Conservation (phyloP, 768 basidiomycete genomes). For the Pleurotus djamor region DNA sequence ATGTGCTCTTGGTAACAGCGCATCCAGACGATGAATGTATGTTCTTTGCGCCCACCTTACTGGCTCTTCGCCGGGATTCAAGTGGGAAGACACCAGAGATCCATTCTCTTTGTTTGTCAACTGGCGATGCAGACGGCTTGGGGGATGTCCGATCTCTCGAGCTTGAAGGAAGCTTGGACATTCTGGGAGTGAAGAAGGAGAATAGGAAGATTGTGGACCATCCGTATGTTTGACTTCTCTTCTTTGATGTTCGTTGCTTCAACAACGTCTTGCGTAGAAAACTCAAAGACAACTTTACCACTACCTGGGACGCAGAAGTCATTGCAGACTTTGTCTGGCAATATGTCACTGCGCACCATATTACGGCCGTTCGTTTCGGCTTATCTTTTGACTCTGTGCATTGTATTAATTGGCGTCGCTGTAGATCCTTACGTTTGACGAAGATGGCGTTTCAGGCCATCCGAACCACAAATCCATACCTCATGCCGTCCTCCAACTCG, state of each 20-base stretch:
- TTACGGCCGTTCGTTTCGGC: conserved; percentile 53
- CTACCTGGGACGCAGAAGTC: conserved; percentile 57
- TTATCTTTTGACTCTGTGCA: conserved; percentile 14
- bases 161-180: conserved; percentile 57
- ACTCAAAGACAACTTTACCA: conserved; percentile 74
- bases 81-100: conserved; percentile 25
- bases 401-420: not conserved
- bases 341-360: conserved; percentile 57
- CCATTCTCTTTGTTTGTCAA: conserved; percentile 72
- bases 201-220: conserved; percentile 65
- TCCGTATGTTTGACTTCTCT: conserved; percentile 47
- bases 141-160: conserved; percentile 61
- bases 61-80: conserved; percentile 27
- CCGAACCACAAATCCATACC: conserved; percentile 83
- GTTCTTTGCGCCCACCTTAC: conserved; percentile 89
- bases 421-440: conserved; percentile 87
- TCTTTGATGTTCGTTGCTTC: not conserved
- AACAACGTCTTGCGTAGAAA: conserved; percentile 28
- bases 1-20: conserved; percentile 69
- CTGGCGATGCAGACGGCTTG: conserved; percentile 77
- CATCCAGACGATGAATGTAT: conserved; percentile 95
- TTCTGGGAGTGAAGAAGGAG: conserved; percentile 58
- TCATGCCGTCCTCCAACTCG: conserved; percentile 47
- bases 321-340: conserved; percentile 58
- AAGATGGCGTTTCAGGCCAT: conserved; percentile 73